Evolutionary conservation across 2,329 filamentous ascomycete genomes (phyloP), one percentile per base, ranked within the genome.

Genomic region (Claviceps monticola): DNA sequence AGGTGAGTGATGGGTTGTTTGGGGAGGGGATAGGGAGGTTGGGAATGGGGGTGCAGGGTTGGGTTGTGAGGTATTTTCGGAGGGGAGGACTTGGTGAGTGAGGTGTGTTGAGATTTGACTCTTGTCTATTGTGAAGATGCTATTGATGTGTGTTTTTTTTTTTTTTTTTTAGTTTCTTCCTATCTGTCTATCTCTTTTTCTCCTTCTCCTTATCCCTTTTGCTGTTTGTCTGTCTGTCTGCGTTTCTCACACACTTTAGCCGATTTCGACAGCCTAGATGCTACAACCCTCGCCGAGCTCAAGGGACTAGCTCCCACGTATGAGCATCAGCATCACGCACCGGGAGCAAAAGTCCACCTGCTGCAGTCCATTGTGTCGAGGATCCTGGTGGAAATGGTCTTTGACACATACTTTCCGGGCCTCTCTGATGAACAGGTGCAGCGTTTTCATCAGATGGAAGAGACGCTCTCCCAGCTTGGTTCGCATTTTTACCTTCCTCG

Each of bases 21-120:
- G 76, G 71, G 2, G 78, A 84, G 49, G 72, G 74, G 9, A 78
- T 85, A 71, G 71, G 74, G 48, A 72, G 75, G 53, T 63, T 88
- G 46, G 78, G 78, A 19, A 83, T 86, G 59, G 78, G 82, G 23
- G 66, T 86, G 58, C 83, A 87, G 66, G 86, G 88, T 59, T 88
- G 84, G 84, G 78, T 83, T 3, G 80, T 88, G 58, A 75, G 78
- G 26, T 78, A 84, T 61, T 88, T 84, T 57, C 74, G 84, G 49
- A 78, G 76, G 55, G 73, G 76, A 13, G 84, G 75, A 66, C 66
- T 84, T 46, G 69, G 74, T 76, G 62, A 58, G 71, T 64, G 4
- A 34, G 29, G 29, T 34, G 29, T 34, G 9, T 34, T 34, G 29
- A 34, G 29, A 34, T 11, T 4, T 34, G 29, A 11, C 29, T 34